phyloP scores from a whole-genome alignment of 768 basidiomycete species.

The Podaxis sp. region DNA sequence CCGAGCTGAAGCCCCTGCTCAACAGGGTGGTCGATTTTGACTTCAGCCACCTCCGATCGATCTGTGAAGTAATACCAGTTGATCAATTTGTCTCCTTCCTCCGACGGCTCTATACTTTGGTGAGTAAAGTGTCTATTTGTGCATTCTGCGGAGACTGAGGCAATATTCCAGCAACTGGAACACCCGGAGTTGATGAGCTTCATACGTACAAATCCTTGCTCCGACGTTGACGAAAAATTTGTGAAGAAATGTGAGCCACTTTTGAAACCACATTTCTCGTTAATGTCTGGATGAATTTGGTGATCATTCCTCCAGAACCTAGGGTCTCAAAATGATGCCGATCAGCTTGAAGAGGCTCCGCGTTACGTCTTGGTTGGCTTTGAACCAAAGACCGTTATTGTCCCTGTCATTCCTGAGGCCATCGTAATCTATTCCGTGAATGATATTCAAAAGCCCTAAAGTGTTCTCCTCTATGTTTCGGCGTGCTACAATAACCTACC shows the following conservation, averaged over 20 bases:
- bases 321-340: neutral
- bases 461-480: too few relatives aligned
- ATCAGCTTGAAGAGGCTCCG: neutral
- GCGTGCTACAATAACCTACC: constrained; percentile 31
- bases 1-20: neutral
- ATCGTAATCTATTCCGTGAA: neutral
- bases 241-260: neutral
- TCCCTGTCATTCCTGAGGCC: neutral
- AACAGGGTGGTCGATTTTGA: neutral
- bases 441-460: neutral
- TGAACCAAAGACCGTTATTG: neutral
- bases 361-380: neutral
- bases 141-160: neutral
- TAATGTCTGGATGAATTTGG: neutral
- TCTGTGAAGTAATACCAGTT: neutral
- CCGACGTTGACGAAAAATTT: neutral
- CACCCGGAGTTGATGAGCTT: neutral
- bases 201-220: neutral
- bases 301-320: neutral
- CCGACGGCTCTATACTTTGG: neutral
- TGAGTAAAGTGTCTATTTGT: neutral
- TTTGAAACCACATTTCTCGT: neutral
- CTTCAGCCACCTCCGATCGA: neutral
- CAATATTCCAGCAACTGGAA: neutral
- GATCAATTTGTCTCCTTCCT: neutral